Conservation (phyloP, 2,329 filamentous ascomycete genomes). For the Intubia oerlemansii region DNA sequence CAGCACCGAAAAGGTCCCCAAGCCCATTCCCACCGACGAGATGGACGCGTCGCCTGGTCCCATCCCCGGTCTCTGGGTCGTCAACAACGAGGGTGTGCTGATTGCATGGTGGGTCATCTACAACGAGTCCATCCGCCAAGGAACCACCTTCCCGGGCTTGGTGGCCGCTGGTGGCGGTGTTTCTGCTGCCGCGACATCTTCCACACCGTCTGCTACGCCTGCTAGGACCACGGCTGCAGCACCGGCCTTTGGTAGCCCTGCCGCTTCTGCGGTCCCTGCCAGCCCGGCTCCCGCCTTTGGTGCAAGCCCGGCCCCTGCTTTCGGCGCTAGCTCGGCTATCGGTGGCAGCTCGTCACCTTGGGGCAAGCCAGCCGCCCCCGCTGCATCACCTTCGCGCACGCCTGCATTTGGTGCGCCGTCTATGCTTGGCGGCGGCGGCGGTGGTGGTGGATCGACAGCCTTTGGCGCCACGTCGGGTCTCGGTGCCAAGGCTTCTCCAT, state of each 20-base stretch:
- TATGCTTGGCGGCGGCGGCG: slow-evolving; percentile 2
- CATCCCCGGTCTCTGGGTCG: slow-evolving; percentile 60
- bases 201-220: slow-evolving; percentile 7
- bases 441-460: too few species aligned
- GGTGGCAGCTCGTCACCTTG: too few species aligned
- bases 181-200: slow-evolving; percentile 7
- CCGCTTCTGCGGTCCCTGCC: slow-evolving; percentile 2
- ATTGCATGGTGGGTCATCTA: slow-evolving; percentile 86
- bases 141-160: slow-evolving; percentile 53
- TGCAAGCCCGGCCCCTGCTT: too few species aligned
- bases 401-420: slow-evolving; percentile 27
- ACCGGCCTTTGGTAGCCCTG: slow-evolving; percentile 10
- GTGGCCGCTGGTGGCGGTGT: slow-evolving; percentile 19
- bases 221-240: slow-evolving; percentile 15
- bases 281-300: slow-evolving; percentile 4
- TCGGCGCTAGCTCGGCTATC: too few species aligned
- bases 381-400: slow-evolving; percentile 12
- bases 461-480: slow-evolving; percentile 18
- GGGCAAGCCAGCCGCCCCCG: slow-evolving; percentile 11
- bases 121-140: slow-evolving; percentile 59
- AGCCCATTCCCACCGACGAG: slow-evolving; percentile 58
- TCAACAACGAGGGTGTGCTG: slow-evolving; percentile 78
- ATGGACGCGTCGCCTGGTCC: slow-evolving; percentile 61
- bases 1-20: slow-evolving; percentile 52
- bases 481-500: slow-evolving; percentile 11